Base-by-base conservation (phyloP, 108 stramenopile species). In the Skeletonema marinoi region DNA sequence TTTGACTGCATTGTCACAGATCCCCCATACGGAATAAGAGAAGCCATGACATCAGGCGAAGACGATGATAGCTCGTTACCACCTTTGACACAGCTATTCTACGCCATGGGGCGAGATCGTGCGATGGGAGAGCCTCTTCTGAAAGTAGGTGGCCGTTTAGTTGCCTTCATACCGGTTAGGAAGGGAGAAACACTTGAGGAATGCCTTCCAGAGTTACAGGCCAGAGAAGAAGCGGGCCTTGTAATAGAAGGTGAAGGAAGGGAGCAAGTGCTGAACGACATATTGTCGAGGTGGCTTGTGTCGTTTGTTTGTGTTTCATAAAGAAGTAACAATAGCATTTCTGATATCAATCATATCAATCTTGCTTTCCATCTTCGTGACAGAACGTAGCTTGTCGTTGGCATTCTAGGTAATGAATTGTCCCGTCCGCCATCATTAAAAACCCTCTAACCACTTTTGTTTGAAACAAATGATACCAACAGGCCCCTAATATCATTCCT, bases 1-100 rank as follows among this genome's bases (percentile, higher is more conserved):
- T 96, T 96, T 76, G 95, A 96, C 84, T 90, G 84, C n/a, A 96
- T 96, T 35, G 42, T 90, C 29, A 86, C 86, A 0, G 95, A 96
- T 77, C 95, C 95, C 9, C 95, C 95, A 0, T 96, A 93, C 62
- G 95, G 95, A 17, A 93, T 96, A 60, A 42, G 85, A 2, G 85
- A 85, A 66, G 66, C 82, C 7, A 36, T 32, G 36, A 41, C 29
- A 29, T 12, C 10, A 16, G 61, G 58, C 14, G 31, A 19, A 5
- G 68, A 56, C 14, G 60, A 46, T 30, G 60, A 35, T 14, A 39
- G 60, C 13, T 44, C 32, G 9, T 35, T 44, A 12, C 41, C 77
- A 32, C 80, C 80, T 36, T 31, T 85, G 36, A 78, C 78, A 17
- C 38, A 70, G 69, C 50, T 85, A 32, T 69, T 82, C n/a, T 50